Evolutionary conservation across 2,329 filamentous ascomycete species (phyloP).

Genomic region (Corinectria fuckeliana): DNA sequence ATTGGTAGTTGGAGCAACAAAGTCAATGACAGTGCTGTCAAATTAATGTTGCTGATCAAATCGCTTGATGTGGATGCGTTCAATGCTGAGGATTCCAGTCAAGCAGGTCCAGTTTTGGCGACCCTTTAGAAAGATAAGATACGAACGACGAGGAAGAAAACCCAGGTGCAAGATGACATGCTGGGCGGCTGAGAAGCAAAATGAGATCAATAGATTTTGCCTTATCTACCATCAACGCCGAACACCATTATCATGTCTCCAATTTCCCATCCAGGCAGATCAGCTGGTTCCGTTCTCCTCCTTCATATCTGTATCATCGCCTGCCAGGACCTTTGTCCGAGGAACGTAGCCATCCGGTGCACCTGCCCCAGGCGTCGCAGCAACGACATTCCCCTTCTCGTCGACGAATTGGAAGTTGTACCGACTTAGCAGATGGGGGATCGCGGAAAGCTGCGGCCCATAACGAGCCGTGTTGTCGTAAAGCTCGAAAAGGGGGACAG

Average conservation of each 20-base stretch:
- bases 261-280: constrained; percentile 31
- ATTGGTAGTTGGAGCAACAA: not conserved
- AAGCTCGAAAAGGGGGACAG: constrained; percentile 94
- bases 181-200: not conserved
- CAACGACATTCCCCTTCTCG: constrained; percentile 86
- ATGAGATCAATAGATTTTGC: constrained; percentile 23
- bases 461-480: constrained; percentile 97
- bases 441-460: constrained; percentile 93
- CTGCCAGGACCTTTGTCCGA: constrained; percentile 70
- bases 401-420: constrained; percentile 99
- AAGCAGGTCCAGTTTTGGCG: constrained; percentile 82
- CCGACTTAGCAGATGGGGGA: constrained; percentile 89
- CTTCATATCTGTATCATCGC: constrained; percentile 67
- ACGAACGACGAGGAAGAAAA: constrained; percentile 26
- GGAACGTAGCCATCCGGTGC: constrained; percentile 64
- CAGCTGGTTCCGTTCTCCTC: constrained; percentile 50
- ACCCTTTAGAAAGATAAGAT: constrained; percentile 90
- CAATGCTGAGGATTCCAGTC: constrained; percentile 93
- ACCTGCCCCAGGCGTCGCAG: constrained; percentile 77
- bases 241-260: constrained; percentile 46
- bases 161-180: not conserved
- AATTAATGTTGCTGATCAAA: not conserved
- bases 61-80: constrained; percentile 59
- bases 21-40: not conserved
- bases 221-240: constrained; percentile 37